These are phyloP conservation scores for Cucurbitaria berberidis DNA, from an alignment of 2,329 filamentous ascomycete genomes.

Conservation along the genomic window DNA sequence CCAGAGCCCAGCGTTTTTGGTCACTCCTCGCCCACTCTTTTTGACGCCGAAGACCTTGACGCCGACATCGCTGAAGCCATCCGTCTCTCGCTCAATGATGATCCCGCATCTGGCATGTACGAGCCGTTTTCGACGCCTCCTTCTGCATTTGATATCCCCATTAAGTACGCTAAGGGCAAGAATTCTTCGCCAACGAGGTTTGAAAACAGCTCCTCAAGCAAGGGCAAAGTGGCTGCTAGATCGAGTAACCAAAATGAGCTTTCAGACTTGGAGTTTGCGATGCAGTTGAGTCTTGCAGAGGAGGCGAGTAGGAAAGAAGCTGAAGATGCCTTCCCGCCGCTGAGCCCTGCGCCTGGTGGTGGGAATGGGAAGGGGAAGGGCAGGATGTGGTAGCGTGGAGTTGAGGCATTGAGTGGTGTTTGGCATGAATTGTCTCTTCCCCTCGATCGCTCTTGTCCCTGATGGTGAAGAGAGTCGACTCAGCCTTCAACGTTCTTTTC, in stretches of 20 bases:
- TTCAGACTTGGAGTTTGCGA: slow-evolving; percentile 66
- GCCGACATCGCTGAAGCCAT: slow-evolving; percentile 69
- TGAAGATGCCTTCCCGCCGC: slow-evolving; percentile 34
- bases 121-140: slow-evolving; percentile 12
- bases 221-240: slow-evolving; percentile 39
- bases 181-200: slow-evolving; percentile 32
- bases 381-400: slow-evolving; percentile 23
- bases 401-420: neutral
- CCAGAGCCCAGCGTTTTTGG: slow-evolving; percentile 39
- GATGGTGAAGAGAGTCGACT: neutral
- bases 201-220: slow-evolving; percentile 34
- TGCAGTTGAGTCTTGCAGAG: slow-evolving; percentile 67
- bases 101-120: slow-evolving; percentile 18
- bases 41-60: slow-evolving; percentile 58
- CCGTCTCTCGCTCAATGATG: slow-evolving; percentile 55
- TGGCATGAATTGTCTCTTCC: neutral
- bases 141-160: slow-evolving; percentile 52
- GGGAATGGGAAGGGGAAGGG: slow-evolving; percentile 45
- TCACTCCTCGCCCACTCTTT: slow-evolving; percentile 35
- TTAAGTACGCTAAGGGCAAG: slow-evolving; percentile 52
- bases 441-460: neutral
- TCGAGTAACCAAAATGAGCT: slow-evolving; percentile 53
- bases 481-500: neutral
- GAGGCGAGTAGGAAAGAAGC: slow-evolving; percentile 56
- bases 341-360: slow-evolving; percentile 28